phyloP scores from a whole-genome alignment of 106 monocot genomes.

The Acorus calamus region DNA sequence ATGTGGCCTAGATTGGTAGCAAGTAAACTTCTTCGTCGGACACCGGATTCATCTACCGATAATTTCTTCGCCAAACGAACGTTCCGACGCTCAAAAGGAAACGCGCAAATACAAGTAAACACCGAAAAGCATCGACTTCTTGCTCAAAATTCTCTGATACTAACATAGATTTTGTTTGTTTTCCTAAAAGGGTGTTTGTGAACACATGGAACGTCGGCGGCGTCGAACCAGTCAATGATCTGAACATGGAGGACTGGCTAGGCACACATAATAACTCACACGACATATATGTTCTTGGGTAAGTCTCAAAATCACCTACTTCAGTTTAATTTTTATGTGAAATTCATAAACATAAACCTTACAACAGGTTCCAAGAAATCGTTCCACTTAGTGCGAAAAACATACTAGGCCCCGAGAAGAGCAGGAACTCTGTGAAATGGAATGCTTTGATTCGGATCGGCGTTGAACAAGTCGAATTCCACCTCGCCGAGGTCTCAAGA shows the following conservation, averaged over 20 bases:
- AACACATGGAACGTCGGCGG: conserved; percentile 80
- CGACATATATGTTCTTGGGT: conserved; percentile 85
- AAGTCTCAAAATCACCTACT: neutral
- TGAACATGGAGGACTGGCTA: conserved; percentile 65
- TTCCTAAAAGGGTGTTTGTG: conserved; percentile 33
- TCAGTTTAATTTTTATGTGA: neutral
- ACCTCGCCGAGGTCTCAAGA: conserved; percentile 4
- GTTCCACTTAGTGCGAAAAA: conserved; percentile 57
- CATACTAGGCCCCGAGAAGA: conserved; percentile 39
- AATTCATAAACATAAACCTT: neutral
- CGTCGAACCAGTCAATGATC: conserved; percentile 24
- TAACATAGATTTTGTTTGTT: too few relatives aligned
- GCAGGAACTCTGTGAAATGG: conserved; percentile 37
- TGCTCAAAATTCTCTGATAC: too few relatives aligned
- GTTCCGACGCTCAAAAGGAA: conserved; percentile 1
- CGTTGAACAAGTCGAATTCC: conserved; percentile 32
- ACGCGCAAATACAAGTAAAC: conserved; percentile 16
- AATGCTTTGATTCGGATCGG: conserved; percentile 45
- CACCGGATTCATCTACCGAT: neutral
- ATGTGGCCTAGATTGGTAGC: conserved; percentile 32
- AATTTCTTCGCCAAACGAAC: neutral
- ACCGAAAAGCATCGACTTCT: neutral
- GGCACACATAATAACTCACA: conserved; percentile 28
- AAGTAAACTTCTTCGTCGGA: conserved; percentile 15
- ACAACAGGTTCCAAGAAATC: conserved; percentile 60